Evolutionary conservation across 352 stramenopile species (phyloP).

Genomic region (Globisporangium lucens): DNA sequence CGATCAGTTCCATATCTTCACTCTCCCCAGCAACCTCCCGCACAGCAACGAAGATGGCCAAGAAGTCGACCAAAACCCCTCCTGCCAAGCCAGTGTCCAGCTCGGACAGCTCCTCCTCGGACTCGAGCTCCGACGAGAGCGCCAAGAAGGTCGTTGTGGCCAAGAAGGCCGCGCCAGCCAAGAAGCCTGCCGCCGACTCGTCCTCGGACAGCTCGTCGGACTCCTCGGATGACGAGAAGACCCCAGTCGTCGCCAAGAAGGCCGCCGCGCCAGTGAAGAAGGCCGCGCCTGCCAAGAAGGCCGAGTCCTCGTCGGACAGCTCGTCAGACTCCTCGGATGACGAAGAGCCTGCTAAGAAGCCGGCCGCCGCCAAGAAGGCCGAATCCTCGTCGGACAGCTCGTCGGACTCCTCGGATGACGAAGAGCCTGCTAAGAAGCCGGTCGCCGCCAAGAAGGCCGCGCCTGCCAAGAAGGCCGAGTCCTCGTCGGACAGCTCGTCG

Average conservation of each 20-base stretch:
- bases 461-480: slow-evolving; percentile 40
- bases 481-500: slow-evolving; percentile 27
- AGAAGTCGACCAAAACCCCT: slow-evolving; percentile 32
- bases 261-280: slow-evolving; percentile 28
- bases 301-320: slow-evolving; percentile 18
- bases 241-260: slow-evolving; percentile 29
- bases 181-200: slow-evolving; percentile 51
- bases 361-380: slow-evolving; percentile 22
- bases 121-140: slow-evolving; percentile 41
- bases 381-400: slow-evolving; percentile 30
- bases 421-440: slow-evolving; percentile 40
- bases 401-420: slow-evolving; percentile 63
- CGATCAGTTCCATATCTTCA: slow-evolving; percentile 21
- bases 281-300: background rate
- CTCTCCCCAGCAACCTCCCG: slow-evolving; percentile 7
- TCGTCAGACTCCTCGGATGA: slow-evolving; percentile 64
- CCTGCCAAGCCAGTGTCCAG: slow-evolving; percentile 31
- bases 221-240: slow-evolving; percentile 34
- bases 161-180: slow-evolving; percentile 37
- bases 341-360: slow-evolving; percentile 39
- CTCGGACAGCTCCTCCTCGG: slow-evolving; percentile 34
- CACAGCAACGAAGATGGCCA: slow-evolving; percentile 26
- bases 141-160: slow-evolving; percentile 33
- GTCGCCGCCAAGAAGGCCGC: slow-evolving; percentile 23
- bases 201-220: slow-evolving; percentile 31